Evolutionary conservation across 306 rosid genomes (phyloP).

Genomic region (Mimosa pudica): DNA sequence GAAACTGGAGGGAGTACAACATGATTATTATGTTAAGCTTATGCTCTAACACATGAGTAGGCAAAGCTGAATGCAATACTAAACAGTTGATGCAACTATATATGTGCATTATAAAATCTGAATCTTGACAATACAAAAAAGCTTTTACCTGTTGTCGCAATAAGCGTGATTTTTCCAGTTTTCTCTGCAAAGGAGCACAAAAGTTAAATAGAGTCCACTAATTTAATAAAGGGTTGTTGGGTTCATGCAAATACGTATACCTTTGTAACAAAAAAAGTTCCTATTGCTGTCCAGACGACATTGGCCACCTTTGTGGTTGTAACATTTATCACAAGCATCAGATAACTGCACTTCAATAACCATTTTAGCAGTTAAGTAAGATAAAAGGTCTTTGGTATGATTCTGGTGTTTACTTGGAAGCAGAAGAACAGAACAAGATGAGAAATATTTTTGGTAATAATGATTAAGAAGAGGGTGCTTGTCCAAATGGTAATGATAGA

Average conservation of each 20-base stretch:
- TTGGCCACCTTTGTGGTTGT: not conserved
- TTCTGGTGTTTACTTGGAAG: constrained; percentile 26
- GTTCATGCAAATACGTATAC: not conserved
- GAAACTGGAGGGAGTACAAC: not conserved
- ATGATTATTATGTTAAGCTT: not conserved
- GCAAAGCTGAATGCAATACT: not conserved
- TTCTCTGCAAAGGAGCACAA: not conserved
- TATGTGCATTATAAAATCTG: not conserved
- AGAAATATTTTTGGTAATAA: not conserved
- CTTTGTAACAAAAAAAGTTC: not conserved
- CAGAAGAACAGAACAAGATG: constrained; percentile 21
- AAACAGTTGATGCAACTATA: too few relatives aligned
- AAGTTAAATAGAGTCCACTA: not conserved
- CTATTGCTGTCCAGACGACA: constrained; percentile 17
- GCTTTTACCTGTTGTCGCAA: not conserved
- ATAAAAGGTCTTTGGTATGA: not conserved
- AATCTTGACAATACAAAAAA: not conserved
- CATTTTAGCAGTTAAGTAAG: not conserved
- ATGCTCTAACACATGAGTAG: not conserved
- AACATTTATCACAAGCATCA: constrained; percentile 33
- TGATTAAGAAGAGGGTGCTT: not conserved
- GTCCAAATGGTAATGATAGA: not conserved
- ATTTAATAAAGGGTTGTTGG: not conserved
- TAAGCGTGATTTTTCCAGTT: not conserved
- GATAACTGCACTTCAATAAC: not conserved